Conservation (phyloP, 2,329 filamentous ascomycete species). For the Chaetomiaceae sp. region DNA sequence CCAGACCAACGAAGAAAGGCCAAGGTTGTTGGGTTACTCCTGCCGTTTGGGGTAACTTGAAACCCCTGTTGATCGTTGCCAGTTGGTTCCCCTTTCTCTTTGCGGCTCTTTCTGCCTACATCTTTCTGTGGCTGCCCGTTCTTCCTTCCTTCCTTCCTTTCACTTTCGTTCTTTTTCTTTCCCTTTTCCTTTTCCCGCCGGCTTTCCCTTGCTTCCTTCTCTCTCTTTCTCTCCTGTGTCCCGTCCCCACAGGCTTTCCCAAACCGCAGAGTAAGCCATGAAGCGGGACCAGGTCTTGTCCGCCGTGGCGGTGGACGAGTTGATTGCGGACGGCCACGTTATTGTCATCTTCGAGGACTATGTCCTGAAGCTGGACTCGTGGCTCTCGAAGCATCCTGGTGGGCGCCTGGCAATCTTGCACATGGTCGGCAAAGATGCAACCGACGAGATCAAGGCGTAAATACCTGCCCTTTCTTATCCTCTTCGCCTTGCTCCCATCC, state of each 20-base stretch:
- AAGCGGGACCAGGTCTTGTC: slow-evolving; percentile 41
- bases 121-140: neutral
- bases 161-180: too few species aligned
- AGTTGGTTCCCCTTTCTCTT: neutral
- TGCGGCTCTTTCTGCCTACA: neutral
- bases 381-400: slow-evolving; percentile 64
- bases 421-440: slow-evolving; percentile 90
- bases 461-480: slow-evolving; percentile 30
- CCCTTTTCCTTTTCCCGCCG: neutral
- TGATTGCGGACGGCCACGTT: slow-evolving; percentile 51
- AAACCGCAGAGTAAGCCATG: slow-evolving; percentile 22
- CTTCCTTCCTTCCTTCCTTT: neutral
- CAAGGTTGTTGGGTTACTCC: neutral
- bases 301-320: slow-evolving; percentile 41
- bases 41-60: neutral
- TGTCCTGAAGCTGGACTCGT: slow-evolving; percentile 52
- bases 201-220: too few species aligned
- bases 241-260: too few species aligned
- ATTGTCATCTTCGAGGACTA: slow-evolving; percentile 53
- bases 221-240: neutral
- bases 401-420: slow-evolving; percentile 88
- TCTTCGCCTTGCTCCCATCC: neutral
- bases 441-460: slow-evolving; percentile 88
- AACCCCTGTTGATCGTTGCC: neutral
- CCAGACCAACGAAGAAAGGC: too few species aligned